Conservation (phyloP, 2,329 filamentous ascomycete genomes). For the Xylariomycetidae sp. region DNA sequence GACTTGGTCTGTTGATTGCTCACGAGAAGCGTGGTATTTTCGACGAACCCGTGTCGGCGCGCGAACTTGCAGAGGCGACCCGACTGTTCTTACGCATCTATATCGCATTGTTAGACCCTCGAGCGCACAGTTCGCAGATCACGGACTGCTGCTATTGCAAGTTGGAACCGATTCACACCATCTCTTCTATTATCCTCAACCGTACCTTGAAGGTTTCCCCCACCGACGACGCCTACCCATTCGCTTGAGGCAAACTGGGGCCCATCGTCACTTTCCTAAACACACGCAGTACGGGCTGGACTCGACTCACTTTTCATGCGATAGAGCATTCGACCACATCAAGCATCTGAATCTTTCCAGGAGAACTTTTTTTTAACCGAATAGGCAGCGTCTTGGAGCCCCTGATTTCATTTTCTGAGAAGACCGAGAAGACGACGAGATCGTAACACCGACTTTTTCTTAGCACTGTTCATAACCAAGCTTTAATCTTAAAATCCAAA, state of each 20-base stretch:
- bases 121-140: slow-evolving; percentile 21
- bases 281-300: slow-evolving; percentile 37
- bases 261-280: slow-evolving; percentile 20
- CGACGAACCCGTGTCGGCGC: slow-evolving; percentile 10
- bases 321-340: slow-evolving; percentile 9
- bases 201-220: slow-evolving; percentile 37
- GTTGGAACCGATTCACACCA: slow-evolving; percentile 16
- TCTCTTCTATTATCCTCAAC: slow-evolving; percentile 27
- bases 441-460: slow-evolving; percentile 14
- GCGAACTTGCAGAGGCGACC: slow-evolving; percentile 7
- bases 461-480: no score
- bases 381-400: slow-evolving; percentile 22
- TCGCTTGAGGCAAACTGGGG: slow-evolving; percentile 44
- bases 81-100: no score
- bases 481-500: no score
- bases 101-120: slow-evolving; percentile 9
- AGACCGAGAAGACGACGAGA: slow-evolving; percentile 11
- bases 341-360: slow-evolving; percentile 3
- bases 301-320: no score
- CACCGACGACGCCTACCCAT: slow-evolving; percentile 29
- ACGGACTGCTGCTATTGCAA: slow-evolving; percentile 15
- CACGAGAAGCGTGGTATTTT: no score
- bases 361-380: slow-evolving; percentile 12
- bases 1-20: no score
- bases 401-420: slow-evolving; percentile 7